Percentiles rank a stretch among this genome's conserved stretches.
phyloP scores from a whole-genome alignment of 805 yeast genomes.

The Candida krabiensis region DNA sequence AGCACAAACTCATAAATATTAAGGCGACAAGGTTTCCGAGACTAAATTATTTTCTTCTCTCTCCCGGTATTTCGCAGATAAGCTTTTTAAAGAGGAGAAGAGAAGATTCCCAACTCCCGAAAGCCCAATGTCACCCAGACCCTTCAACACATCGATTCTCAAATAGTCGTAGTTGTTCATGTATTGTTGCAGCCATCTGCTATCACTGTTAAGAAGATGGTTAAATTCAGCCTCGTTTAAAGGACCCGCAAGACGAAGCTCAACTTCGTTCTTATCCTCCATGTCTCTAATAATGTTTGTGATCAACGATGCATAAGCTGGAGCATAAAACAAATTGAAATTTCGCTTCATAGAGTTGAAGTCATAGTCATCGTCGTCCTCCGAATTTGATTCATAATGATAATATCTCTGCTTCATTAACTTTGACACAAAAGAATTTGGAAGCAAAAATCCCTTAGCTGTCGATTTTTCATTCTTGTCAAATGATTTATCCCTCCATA shows the following conservation, averaged over 20 bases:
- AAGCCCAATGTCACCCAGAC: constrained; percentile 44
- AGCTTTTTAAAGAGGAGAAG: constrained; percentile 53
- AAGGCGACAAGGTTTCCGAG: no score
- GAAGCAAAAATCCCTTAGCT: constrained; percentile 41
- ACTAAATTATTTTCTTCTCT: background rate
- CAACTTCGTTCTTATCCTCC: constrained; percentile 42
- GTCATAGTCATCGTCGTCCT: constrained; percentile 16
- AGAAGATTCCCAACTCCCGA: constrained; percentile 49
- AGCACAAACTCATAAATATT: no score
- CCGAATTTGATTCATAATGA: constrained; percentile 26
- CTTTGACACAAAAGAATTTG: constrained; percentile 32
- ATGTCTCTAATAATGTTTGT: constrained; percentile 44
- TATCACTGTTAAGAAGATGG: constrained; percentile 20
- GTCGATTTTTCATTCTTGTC: constrained; percentile 33
- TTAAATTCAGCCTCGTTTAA: constrained; percentile 43
- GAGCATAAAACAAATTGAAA: constrained; percentile 48
- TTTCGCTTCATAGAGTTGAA: constrained; percentile 20
- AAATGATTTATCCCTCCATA: constrained; percentile 59
- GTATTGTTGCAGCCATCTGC: constrained; percentile 26
- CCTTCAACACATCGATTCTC: constrained; percentile 43
- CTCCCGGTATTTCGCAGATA: constrained; percentile 28
- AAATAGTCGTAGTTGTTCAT: constrained; percentile 41
- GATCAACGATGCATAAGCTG: constrained; percentile 47
- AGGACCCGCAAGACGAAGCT: constrained; percentile 52
- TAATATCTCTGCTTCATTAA: constrained; percentile 29